Evolutionary conservation across 345 rosid species (phyloP), one percentile per base, ranked within the genome.

Genomic region (Lepidium africanum): DNA sequence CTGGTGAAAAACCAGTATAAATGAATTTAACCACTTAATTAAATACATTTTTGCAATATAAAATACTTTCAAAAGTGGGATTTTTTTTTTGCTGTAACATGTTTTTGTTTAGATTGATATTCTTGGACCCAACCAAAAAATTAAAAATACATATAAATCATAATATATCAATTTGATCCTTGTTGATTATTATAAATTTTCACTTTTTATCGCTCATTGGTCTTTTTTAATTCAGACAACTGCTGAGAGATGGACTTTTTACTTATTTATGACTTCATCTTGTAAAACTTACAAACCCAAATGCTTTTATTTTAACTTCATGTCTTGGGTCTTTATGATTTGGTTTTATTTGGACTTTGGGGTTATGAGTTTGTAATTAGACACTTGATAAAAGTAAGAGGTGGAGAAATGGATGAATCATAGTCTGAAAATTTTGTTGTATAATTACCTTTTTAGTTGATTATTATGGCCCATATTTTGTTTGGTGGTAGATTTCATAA

Each of bases 401-500:
- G 5, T 33, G 40, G 42, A 35, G 32, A 11, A 17, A 21, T 0
- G 38, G 32, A 38, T 38, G 63, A 4, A 40, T 23, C 36, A 59
- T 23, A 40, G 37, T 59, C 13, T n/a, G 9, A 17, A 58, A 27
- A 3, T 14, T 60, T 43, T 38, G 25, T 60, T 60, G 14, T 10
- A 60, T 27, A 60, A 27, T 60, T 27, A 60, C 52, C 9, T 60
- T 23, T 25, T 59, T 41, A 50, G 51, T 25, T 59, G 14, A 59
- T 41, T 23, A 41, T 25, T 1, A 25, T 50, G 59, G 43, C 66
- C 59, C 59, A 38, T 49, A 9, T 38, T 39, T 69, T 59, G 59
- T 50, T 59, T 60, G 52, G 45, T 60, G 50, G 74, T 19, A 50
- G 16, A 50, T 30, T 25, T 60, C 60, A 51, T 60, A 27, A 60